phyloP scores from a whole-genome alignment of 768 basidiomycete genomes.

The Coprinopsis cinerea region DNA sequence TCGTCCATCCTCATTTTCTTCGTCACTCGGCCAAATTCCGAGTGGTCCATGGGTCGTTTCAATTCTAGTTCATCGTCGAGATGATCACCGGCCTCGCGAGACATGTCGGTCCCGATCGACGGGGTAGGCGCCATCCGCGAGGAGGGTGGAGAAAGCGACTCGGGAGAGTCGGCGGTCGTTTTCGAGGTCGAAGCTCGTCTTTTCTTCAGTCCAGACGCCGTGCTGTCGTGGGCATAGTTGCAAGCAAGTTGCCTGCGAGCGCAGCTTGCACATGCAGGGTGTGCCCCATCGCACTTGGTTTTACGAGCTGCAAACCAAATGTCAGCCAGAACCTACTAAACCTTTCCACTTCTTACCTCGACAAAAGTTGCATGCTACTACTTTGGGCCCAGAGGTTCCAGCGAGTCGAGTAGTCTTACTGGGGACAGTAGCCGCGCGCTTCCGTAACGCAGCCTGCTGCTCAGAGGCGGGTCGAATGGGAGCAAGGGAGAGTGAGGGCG shows the following conservation, averaged over 20 bases:
- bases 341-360: too few relatives aligned
- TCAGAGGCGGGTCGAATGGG: conserved; percentile 63
- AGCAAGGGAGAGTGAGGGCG: conserved; percentile 44
- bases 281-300: conserved; percentile 85
- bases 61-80: conserved; percentile 48
- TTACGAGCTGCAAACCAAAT: conserved; percentile 59
- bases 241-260: conserved; percentile 69
- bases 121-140: conserved; percentile 50
- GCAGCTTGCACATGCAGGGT: conserved; percentile 80
- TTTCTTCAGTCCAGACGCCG: conserved; percentile 39
- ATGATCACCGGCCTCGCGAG: conserved; percentile 34
- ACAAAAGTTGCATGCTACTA: conserved; percentile 87
- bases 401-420: conserved; percentile 53
- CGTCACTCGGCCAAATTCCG: conserved; percentile 43
- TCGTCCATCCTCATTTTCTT: conserved; percentile 75
- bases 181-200: conserved; percentile 53
- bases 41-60: conserved; percentile 54
- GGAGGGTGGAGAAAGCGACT: conserved; percentile 51
- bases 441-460: conserved; percentile 61
- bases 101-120: conserved; percentile 29
- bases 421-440: conserved; percentile 64
- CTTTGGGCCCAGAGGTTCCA: conserved; percentile 73
- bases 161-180: conserved; percentile 30
- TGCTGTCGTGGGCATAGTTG: conserved; percentile 73
- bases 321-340: too few relatives aligned